Evolutionary conservation across 2,329 filamentous ascomycete species (phyloP).

Genomic region (Didymella pomorum): DNA sequence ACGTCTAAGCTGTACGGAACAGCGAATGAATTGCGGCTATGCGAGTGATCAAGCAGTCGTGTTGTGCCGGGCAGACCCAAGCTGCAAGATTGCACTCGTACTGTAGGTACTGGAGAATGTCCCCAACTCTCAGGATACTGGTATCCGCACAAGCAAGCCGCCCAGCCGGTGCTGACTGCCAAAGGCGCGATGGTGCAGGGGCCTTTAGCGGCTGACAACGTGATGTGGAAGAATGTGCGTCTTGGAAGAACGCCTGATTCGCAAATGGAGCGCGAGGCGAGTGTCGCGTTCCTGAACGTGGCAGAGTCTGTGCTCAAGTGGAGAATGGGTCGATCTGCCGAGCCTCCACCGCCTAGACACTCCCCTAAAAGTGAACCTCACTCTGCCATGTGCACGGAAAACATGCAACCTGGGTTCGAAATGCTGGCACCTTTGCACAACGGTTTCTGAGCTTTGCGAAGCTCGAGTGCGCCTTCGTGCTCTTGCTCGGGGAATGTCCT

Average conservation of each 20-base stretch:
- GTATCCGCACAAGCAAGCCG: neutral
- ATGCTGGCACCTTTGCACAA: neutral
- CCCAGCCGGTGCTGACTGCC: slow-evolving; percentile 5
- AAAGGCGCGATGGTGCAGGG: slow-evolving; percentile 6
- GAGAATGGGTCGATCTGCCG: slow-evolving; percentile 15
- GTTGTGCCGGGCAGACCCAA: neutral
- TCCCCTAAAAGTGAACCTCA: neutral
- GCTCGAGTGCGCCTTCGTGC: neutral
- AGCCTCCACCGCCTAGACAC: neutral
- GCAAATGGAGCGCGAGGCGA: slow-evolving; percentile 12
- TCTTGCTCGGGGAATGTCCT: neutral
- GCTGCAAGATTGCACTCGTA: neutral
- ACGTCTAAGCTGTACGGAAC: neutral
- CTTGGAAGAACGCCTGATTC: slow-evolving; percentile 14
- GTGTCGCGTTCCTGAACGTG: slow-evolving; percentile 15
- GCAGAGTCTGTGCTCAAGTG: slow-evolving; percentile 15
- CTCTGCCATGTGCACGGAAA: too few species aligned
- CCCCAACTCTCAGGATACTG: neutral
- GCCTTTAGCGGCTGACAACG: slow-evolving; percentile 8
- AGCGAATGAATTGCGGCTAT: neutral
- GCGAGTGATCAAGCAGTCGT: neutral
- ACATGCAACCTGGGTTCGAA: neutral
- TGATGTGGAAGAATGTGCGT: slow-evolving; percentile 11
- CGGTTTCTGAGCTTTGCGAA: neutral
- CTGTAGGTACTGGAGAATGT: neutral